Evolutionary conservation across 129 eudicot genomes (phyloP), one percentile per base, ranked within the genome.

Genomic region (Erigeron canadensis): DNA sequence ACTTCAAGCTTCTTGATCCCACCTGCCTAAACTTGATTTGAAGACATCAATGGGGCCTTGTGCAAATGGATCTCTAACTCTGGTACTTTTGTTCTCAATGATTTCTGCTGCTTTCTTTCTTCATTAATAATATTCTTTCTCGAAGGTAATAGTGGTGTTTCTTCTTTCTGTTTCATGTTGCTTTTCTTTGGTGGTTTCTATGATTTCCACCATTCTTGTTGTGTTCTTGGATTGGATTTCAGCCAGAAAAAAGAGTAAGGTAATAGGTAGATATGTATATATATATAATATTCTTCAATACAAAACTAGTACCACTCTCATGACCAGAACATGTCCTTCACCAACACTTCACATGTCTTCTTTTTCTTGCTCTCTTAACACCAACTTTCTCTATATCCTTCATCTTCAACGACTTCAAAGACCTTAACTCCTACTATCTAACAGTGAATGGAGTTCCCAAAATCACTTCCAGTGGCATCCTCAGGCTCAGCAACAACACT

Each of bases 1-100:
- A 92, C 89, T 76, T 92, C 96, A 57, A 92, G 89, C 82, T 89
- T 89, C 91, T 73, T 85, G 96, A 50, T 89, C 98, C 91, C 91
- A 92, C 10, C 98, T 95, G 18, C 88, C 96, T 61, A 92, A 80
- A 19, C 55, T 43, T 41, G 82, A 70, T 61, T 83, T 92, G 77
- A 89, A 81, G 57, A 72, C 80, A 46, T 74, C 95, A 62, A 92
- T 87, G 46, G 91, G 95, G 16, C 98, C 98, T 13, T 82, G 71
- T 4, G 95, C 96, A 45, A 58, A 73, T 80, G 85, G 8, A 92
- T 63, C 82, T 89, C 95, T 6, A 82, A 82, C 82, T 89, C 91
- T 8, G 96, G 96, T 38, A 86, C 94, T 69, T 82, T 78, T 12
- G 96, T 86, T 17, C 73, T 51, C 5, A 85, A 85, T n/a, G n/a